A percentile compares a stretch with the other conserved stretches of the same genome.
Conservation (phyloP, 2,329 filamentous ascomycete species). For the Aspergillus chevalieri region DNA sequence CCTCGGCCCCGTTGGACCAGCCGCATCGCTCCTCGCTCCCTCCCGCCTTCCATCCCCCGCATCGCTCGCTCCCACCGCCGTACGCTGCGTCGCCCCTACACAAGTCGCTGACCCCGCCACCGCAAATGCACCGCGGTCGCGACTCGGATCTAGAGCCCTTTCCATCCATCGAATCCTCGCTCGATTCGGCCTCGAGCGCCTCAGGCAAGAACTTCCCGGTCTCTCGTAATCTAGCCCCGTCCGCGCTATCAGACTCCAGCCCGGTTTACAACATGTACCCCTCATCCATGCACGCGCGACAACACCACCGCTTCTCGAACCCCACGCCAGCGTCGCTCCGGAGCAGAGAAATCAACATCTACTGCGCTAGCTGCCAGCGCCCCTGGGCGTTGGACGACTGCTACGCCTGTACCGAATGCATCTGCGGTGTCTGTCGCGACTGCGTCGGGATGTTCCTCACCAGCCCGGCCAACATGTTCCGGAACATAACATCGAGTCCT, state of each 20-base stretch:
- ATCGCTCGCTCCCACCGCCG: slow-evolving; percentile 41
- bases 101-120: slow-evolving; percentile 76
- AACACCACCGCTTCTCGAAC: slow-evolving; percentile 38
- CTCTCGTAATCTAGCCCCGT: slow-evolving; percentile 56
- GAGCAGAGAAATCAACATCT: slow-evolving; percentile 65
- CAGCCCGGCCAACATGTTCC: slow-evolving; percentile 35
- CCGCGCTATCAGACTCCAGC: slow-evolving; percentile 61
- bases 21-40: slow-evolving; percentile 58
- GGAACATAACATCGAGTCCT: slow-evolving; percentile 29
- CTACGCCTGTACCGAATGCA: slow-evolving; percentile 93
- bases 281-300: slow-evolving; percentile 28
- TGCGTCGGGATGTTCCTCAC: slow-evolving; percentile 58
- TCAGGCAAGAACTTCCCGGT: slow-evolving; percentile 66
- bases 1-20: slow-evolving; percentile 33
- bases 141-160: slow-evolving; percentile 68
- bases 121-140: slow-evolving; percentile 46
- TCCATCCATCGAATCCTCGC: slow-evolving; percentile 79
- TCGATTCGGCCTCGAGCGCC: slow-evolving; percentile 46
- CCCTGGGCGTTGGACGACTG: slow-evolving; percentile 73
- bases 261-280: slow-evolving; percentile 42
- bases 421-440: slow-evolving; percentile 82
- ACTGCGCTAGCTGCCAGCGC: slow-evolving; percentile 80
- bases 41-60: slow-evolving; percentile 45
- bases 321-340: slow-evolving; percentile 50
- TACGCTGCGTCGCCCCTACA: slow-evolving; percentile 89